These are phyloP conservation scores for Gymnopus androsaceus DNA, from an alignment of 1,284 basidiomycete species.

Conservation along the genomic window DNA sequence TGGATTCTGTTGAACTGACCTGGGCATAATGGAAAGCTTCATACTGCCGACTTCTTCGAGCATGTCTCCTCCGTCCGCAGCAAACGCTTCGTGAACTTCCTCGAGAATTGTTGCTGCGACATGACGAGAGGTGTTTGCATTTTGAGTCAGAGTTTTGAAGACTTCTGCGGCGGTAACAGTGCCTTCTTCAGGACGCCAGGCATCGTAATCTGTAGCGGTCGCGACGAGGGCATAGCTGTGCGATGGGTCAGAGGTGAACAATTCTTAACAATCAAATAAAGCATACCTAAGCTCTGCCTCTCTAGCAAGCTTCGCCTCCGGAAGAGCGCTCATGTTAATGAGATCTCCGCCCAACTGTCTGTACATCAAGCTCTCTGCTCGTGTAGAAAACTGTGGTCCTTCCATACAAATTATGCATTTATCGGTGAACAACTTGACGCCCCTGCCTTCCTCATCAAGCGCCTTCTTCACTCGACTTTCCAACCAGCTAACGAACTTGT, in stretches of 20 bases:
- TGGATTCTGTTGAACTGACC: constrained; percentile 57
- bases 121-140: constrained; percentile 80
- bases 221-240: constrained; percentile 86
- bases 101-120: constrained; percentile 80
- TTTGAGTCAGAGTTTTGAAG: constrained; percentile 82
- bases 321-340: constrained; percentile 95
- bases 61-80: constrained; percentile 36
- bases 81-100: constrained; percentile 63
- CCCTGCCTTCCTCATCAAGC: constrained; percentile 56
- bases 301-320: constrained; percentile 93
- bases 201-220: constrained; percentile 90
- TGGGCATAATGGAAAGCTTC: constrained; percentile 85
- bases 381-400: constrained; percentile 91
- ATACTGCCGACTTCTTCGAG: constrained; percentile 77
- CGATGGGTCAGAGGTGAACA: not conserved
- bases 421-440: constrained; percentile 70
- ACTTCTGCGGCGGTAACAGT: constrained; percentile 90
- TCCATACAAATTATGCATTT: constrained; percentile 97
- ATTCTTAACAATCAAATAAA: not conserved
- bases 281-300: constrained; percentile 90
- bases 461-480: constrained; percentile 67
- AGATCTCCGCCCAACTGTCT: constrained; percentile 90
- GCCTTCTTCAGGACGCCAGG: constrained; percentile 80
- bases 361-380: constrained; percentile 96
- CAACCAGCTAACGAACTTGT: constrained; percentile 69